Conservation (phyloP, 1,139 yeast species). For the Saccharomyces hybrid region DNA sequence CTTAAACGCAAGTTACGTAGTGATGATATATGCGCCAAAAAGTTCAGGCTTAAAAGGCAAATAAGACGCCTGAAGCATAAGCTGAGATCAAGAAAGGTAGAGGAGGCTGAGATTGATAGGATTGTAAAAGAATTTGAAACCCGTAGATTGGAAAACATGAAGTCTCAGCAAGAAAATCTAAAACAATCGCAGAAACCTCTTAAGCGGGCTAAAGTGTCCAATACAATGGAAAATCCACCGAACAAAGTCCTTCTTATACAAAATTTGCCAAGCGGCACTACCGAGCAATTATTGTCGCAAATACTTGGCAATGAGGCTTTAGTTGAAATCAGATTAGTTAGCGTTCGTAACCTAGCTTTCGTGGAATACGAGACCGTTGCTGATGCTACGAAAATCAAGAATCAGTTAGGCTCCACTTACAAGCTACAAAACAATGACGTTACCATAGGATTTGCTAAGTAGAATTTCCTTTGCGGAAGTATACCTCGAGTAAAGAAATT, state of each 20-base stretch:
- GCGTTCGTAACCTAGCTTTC: constrained; percentile 64
- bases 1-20: constrained; percentile 11
- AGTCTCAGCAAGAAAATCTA: constrained; percentile 15
- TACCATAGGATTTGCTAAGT: constrained; percentile 3
- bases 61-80: constrained; percentile 20
- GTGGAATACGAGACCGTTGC: constrained; percentile 61
- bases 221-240: constrained; percentile 41
- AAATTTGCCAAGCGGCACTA: constrained; percentile 44
- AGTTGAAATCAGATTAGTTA: constrained; percentile 56
- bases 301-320: constrained; percentile 45
- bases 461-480: background rate
- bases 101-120: constrained; percentile 11
- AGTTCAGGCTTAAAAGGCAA: constrained; percentile 20
- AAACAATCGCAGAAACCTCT: constrained; percentile 24
- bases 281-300: constrained; percentile 35
- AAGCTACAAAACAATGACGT: background rate
- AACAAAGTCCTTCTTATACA: constrained; percentile 65
- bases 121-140: constrained; percentile 8
- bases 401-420: constrained; percentile 33
- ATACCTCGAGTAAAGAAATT: background rate
- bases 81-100: constrained; percentile 17
- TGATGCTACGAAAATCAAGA: constrained; percentile 41
- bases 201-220: constrained; percentile 30
- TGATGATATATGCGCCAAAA: constrained; percentile 12
- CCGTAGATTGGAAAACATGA: background rate